Evolutionary conservation across 2,329 filamentous ascomycete species (phyloP).

Genomic region (Pseudofabraea citricarpa): DNA sequence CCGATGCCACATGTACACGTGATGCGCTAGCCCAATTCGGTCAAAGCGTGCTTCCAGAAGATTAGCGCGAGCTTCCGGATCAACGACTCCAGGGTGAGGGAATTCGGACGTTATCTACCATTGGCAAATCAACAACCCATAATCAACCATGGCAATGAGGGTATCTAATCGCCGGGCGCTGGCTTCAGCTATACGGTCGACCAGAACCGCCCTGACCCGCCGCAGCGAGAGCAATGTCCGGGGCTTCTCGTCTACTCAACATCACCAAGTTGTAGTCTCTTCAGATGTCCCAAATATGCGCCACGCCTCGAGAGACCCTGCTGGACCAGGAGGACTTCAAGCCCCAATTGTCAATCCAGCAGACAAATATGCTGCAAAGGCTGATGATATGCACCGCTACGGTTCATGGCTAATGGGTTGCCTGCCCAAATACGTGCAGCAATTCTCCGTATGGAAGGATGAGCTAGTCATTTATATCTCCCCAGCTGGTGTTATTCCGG

Average conservation of each 20-base stretch:
- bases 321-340: slow-evolving; percentile 55
- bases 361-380: slow-evolving; percentile 87
- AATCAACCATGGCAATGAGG: slow-evolving; percentile 53
- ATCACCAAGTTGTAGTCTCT: slow-evolving; percentile 40
- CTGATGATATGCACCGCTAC: slow-evolving; percentile 86
- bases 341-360: slow-evolving; percentile 82
- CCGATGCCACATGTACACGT: background rate
- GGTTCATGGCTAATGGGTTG: slow-evolving; percentile 96
- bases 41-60: slow-evolving; percentile 2
- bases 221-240: slow-evolving; percentile 19
- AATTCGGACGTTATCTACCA: slow-evolving; percentile 15
- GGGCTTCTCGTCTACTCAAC: slow-evolving; percentile 34
- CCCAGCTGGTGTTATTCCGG: slow-evolving; percentile 81
- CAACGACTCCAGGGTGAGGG: too few species aligned
- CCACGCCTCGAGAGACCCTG: slow-evolving; percentile 48
- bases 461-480: slow-evolving; percentile 93
- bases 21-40: background rate
- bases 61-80: background rate
- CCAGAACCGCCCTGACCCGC: slow-evolving; percentile 30
- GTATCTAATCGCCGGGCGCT: slow-evolving; percentile 52
- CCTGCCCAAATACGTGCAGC: slow-evolving; percentile 96
- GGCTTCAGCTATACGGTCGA: slow-evolving; percentile 50
- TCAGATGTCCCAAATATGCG: slow-evolving; percentile 60
- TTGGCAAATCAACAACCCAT: slow-evolving; percentile 28
- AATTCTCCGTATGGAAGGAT: slow-evolving; percentile 99